Evolutionary conservation across 176 grass and related monocot genomes (phyloP), one percentile per base, ranked within the genome.

Genomic region (Aechmea fasciata): DNA sequence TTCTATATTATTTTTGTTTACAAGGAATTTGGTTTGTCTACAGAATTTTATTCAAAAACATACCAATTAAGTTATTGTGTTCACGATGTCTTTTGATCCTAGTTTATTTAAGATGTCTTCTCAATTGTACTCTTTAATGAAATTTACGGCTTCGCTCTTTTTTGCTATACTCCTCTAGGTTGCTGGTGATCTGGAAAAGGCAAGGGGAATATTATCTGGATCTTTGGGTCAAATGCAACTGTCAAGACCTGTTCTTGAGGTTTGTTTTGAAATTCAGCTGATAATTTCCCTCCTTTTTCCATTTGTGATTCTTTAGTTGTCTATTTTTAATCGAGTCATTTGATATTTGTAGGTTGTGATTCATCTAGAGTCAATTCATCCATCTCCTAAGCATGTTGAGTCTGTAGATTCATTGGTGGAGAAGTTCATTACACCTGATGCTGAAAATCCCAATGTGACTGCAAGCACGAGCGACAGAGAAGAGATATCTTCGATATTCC

Each of bases 401-500:
- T 84, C 77, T 78, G 81, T 99, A 64, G 89, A 93, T 87, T 90
- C 84, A 66, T 73, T 99, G 29, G 94, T 99, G 10, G 94, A 93
- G 65, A 93, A 84, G 77, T 99, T 88, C 69, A 72, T 99, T 71
- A 76, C 75, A 48, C 72, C 80, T 19, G 85, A 88, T 23, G 54
- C 71, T 66, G 78, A 76, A 29, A 84, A 88, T 71, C 71, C 83
- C 62, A 75, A 57, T 29, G 81, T 72, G 20, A 24, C 78, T 59
- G 73, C 78, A 51, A 93, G 82, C 79, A 55, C 83, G 70, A 79
- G 23, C 10, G 94, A 99, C 29, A 90, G 91, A 92, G 94, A 99
- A 75, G 94, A 99, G 68, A 57, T 99, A 73, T 99, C 94, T 47
- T 87, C 68, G 52, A 99, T 99, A 75, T 88, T 88, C 85, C 83